phyloP scores from a whole-genome alignment of 1,284 basidiomycete genomes.

The Porogramme epimiltina region DNA sequence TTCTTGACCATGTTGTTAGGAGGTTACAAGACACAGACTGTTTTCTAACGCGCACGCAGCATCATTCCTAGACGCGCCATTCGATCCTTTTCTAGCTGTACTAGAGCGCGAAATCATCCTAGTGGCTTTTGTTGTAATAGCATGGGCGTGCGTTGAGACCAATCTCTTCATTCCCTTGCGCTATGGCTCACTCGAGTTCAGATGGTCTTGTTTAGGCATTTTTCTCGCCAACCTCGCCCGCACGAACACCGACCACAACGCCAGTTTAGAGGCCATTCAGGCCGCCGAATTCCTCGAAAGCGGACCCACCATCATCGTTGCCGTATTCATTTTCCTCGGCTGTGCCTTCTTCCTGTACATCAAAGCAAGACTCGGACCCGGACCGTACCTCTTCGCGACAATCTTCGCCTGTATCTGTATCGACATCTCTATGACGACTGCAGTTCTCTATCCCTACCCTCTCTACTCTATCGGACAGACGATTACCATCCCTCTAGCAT shows the following conservation, averaged over 20 bases:
- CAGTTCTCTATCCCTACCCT: conserved; percentile 67
- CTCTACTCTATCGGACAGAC: conserved; percentile 56
- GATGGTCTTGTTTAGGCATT: conserved; percentile 71
- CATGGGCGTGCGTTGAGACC: conserved; percentile 62
- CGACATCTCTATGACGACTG: conserved; percentile 66
- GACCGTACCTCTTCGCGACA: conserved; percentile 62
- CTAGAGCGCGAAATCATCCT: conserved; percentile 73
- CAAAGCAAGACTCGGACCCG: conserved; percentile 63
- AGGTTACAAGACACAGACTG: background rate
- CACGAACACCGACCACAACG: conserved; percentile 42
- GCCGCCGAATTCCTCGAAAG: conserved; percentile 62
- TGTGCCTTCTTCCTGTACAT: conserved; percentile 63
- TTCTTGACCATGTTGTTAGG: background rate
- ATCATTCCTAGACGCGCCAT: conserved; percentile 68
- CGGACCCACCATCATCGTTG: conserved; percentile 62
- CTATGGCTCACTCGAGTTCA: conserved; percentile 26
- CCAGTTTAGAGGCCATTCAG: conserved; percentile 38
- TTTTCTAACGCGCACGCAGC: conserved; percentile 36
- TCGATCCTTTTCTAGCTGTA: conserved; percentile 66
- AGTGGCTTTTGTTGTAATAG: conserved; percentile 47
- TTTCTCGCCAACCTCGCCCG: conserved; percentile 65
- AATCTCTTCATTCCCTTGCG: background rate
- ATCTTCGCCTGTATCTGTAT: conserved; percentile 59
- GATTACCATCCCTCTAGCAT: conserved; percentile 60
- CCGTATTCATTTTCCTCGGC: conserved; percentile 69